Percentiles rank a stretch among this genome's conserved stretches.
phyloP scores from a whole-genome alignment of 108 stramenopile genomes.

The Cyclotella distinguenda region DNA sequence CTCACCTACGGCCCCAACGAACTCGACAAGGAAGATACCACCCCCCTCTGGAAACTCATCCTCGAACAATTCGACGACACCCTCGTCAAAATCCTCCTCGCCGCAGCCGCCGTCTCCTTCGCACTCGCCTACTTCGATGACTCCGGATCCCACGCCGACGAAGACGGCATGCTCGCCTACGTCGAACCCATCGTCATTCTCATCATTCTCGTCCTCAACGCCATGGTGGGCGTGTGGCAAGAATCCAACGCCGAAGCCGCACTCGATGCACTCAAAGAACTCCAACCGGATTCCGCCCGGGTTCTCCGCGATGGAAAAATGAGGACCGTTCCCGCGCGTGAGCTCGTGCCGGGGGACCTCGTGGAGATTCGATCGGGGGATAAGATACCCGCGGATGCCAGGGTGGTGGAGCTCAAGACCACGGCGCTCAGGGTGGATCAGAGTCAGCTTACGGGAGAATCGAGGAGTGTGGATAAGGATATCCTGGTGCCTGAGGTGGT shows the following conservation, averaged over 20 bases:
- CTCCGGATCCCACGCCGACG: slow-evolving; percentile 62
- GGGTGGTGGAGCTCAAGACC: slow-evolving; percentile 39
- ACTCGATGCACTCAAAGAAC: slow-evolving; percentile 88
- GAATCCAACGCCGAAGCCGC: slow-evolving; percentile 81
- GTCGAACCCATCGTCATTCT: slow-evolving; percentile 96
- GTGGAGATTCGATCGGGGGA: slow-evolving; percentile 78
- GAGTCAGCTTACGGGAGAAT: slow-evolving; percentile 53
- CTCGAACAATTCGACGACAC: slow-evolving; percentile 97
- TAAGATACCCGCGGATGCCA: slow-evolving; percentile 76
- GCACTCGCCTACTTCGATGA: slow-evolving; percentile 93
- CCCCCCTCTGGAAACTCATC: slow-evolving; percentile 86
- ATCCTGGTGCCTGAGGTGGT: slow-evolving; percentile 9
- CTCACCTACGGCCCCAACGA: slow-evolving; percentile 35
- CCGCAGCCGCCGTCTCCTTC: slow-evolving; percentile 89
- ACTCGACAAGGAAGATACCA: slow-evolving; percentile 52
- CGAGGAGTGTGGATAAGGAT: slow-evolving; percentile 35
- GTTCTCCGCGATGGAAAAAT: slow-evolving; percentile 75
- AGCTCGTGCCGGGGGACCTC: slow-evolving; percentile 83
- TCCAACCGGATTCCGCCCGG: slow-evolving; percentile 83
- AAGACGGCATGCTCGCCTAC: slow-evolving; percentile 58
- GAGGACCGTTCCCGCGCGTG: slow-evolving; percentile 28
- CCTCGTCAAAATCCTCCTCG: slow-evolving; percentile 93
- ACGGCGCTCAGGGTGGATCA: slow-evolving; percentile 46
- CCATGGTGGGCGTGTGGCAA: slow-evolving; percentile 96
- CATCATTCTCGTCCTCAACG: slow-evolving; percentile 93